phyloP scores from a whole-genome alignment of 192 early-diverging fungal genomes.

The Rhizophagus prolifer region DNA sequence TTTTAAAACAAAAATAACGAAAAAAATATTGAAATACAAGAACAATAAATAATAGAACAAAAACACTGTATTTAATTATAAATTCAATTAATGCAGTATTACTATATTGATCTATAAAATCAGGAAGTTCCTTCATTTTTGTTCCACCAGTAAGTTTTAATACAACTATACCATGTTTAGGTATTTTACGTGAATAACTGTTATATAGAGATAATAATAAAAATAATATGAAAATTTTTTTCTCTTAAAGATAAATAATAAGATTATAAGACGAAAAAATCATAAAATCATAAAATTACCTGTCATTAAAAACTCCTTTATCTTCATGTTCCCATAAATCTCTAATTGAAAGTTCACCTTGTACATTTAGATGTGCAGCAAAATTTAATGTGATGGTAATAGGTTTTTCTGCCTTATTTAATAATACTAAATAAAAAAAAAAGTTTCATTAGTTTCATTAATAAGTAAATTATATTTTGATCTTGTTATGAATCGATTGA shows the following conservation, averaged over 20 bases:
- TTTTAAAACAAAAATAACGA: too few species aligned
- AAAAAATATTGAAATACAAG: too few species aligned
- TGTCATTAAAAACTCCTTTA: neutral
- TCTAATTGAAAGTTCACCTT: neutral
- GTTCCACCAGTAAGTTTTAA: slow-evolving; percentile 7
- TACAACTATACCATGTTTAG: slow-evolving; percentile 11
- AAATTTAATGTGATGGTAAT: neutral
- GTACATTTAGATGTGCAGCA: neutral
- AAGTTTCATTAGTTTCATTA: too few species aligned
- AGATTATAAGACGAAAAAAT: neutral
- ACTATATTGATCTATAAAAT: neutral
- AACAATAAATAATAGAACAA: too few species aligned
- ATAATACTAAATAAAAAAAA: neutral
- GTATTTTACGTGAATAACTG: neutral
- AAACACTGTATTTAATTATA: too few species aligned
- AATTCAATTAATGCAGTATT: neutral
- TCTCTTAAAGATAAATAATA: neutral
- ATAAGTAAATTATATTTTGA: neutral
- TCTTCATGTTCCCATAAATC: slow-evolving; percentile 18
- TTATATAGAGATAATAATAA: neutral
- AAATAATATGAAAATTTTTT: too few species aligned
- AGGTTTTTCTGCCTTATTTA: neutral
- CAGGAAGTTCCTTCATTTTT: neutral
- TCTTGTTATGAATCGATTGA: too few species aligned
- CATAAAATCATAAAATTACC: neutral